Conservation (phyloP, 805 yeast genomes). For the Cyberlindnera amylophila region DNA sequence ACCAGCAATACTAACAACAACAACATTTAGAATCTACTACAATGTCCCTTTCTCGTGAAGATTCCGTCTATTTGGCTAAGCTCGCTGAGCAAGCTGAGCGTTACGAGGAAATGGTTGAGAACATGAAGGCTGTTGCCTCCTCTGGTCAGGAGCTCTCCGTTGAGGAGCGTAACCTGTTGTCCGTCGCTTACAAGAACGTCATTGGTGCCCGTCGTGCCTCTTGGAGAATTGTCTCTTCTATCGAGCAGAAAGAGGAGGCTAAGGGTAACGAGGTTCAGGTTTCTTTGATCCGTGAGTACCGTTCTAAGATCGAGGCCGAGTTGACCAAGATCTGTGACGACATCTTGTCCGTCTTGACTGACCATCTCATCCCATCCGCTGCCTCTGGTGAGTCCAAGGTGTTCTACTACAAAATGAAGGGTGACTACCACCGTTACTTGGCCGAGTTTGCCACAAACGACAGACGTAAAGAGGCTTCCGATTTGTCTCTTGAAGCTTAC, state of each 20-base stretch:
- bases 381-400: slow-evolving; percentile 97
- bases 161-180: slow-evolving; percentile 95
- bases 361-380: slow-evolving; percentile 90
- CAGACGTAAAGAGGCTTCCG: slow-evolving; percentile 89
- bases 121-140: slow-evolving; percentile 96
- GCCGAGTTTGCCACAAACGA: slow-evolving; percentile 95
- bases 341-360: slow-evolving; percentile 79
- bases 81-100: slow-evolving; percentile 99
- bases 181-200: slow-evolving; percentile 97
- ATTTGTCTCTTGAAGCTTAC: slow-evolving; percentile 89
- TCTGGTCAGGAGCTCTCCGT: slow-evolving; percentile 93
- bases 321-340: slow-evolving; percentile 92
- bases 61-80: slow-evolving; percentile 95
- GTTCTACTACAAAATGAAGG: slow-evolving; percentile 98
- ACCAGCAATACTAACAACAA: slow-evolving; percentile 5
- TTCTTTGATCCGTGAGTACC: slow-evolving; percentile 84
- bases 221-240: slow-evolving; percentile 97
- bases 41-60: slow-evolving; percentile 90
- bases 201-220: slow-evolving; percentile 99
- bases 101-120: slow-evolving; percentile 98
- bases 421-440: slow-evolving; percentile 98
- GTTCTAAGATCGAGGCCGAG: slow-evolving; percentile 90
- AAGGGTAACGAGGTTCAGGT: slow-evolving; percentile 94
- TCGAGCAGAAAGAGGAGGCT: slow-evolving; percentile 96
- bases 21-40: slow-evolving; percentile 1